Conservation (phyloP, 257 asterid species). For the Solanum sitiens region DNA sequence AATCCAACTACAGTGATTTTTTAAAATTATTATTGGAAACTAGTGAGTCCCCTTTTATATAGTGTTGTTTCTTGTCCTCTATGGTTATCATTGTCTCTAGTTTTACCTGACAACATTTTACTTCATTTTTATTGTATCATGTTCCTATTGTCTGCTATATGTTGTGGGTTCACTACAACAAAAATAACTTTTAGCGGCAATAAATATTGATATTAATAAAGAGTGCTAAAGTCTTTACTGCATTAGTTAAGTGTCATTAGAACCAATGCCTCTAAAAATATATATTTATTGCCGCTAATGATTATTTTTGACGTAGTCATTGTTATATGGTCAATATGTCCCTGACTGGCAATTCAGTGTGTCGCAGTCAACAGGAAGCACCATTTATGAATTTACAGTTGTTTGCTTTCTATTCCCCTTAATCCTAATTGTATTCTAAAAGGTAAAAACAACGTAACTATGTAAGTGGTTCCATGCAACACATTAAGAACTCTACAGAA, state of each 20-base stretch:
- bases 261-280: no score
- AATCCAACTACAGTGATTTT: not conserved
- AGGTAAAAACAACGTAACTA: not conserved
- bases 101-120: not conserved
- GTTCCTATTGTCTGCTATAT: slow-evolving; percentile 29
- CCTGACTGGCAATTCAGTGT: slow-evolving; percentile 58
- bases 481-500: not conserved
- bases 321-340: slow-evolving; percentile 56
- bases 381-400: slow-evolving; percentile 31
- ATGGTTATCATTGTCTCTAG: not conserved
- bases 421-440: not conserved
- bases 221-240: no score
- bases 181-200: no score
- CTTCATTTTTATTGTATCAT: slow-evolving; percentile 28
- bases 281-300: no score
- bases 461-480: not conserved
- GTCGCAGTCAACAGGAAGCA: slow-evolving; percentile 18
- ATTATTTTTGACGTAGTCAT: no score
- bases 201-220: no score
- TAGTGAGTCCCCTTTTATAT: not conserved
- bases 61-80: not conserved
- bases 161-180: slow-evolving; percentile 18
- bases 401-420: not conserved
- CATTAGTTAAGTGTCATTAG: no score
- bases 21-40: not conserved